phyloP scores from a whole-genome alignment of 2,329 filamentous ascomycete species.

The Stagonosporopsis chrysanthemi region DNA sequence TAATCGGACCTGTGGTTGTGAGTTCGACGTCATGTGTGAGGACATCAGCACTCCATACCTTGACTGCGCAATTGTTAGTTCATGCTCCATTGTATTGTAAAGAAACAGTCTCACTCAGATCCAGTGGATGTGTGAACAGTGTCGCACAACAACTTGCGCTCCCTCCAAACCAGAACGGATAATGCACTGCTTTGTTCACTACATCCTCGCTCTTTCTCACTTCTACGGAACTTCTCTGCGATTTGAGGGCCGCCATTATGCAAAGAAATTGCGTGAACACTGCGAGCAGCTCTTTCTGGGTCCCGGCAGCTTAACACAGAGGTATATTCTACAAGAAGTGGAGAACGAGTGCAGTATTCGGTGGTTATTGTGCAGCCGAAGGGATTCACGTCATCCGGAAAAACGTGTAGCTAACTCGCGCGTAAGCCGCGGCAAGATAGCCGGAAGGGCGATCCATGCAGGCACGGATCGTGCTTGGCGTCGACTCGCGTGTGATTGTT shows the following conservation, averaged over 20 bases:
- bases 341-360: conserved; percentile 19
- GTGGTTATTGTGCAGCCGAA: conserved; percentile 36
- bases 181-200: conserved; percentile 53
- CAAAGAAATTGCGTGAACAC: conserved; percentile 20
- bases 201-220: conserved; percentile 53
- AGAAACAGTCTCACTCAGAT: conserved; percentile 71
- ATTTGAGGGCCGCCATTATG: conserved; percentile 52
- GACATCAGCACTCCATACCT: conserved; percentile 44
- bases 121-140: conserved; percentile 89
- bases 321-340: conserved; percentile 8
- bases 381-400: conserved; percentile 37
- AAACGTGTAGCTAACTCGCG: conserved; percentile 26
- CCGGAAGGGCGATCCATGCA: conserved; percentile 17
- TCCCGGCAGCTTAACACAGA: conserved; percentile 18
- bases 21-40: conserved; percentile 23
- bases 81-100: not conserved
- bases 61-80: conserved; percentile 51
- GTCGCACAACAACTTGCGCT: conserved; percentile 93
- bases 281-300: conserved; percentile 40
- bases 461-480: conserved; percentile 34
- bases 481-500: conserved; percentile 22
- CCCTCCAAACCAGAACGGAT: conserved; percentile 86
- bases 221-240: conserved; percentile 42
- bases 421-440: conserved; percentile 15
- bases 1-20: conserved; percentile 72